A percentile compares a stretch with the other conserved stretches of the same genome.
Evolutionary conservation across 805 yeast species (phyloP).

Genomic region (Wickerhamiella australiensis): DNA sequence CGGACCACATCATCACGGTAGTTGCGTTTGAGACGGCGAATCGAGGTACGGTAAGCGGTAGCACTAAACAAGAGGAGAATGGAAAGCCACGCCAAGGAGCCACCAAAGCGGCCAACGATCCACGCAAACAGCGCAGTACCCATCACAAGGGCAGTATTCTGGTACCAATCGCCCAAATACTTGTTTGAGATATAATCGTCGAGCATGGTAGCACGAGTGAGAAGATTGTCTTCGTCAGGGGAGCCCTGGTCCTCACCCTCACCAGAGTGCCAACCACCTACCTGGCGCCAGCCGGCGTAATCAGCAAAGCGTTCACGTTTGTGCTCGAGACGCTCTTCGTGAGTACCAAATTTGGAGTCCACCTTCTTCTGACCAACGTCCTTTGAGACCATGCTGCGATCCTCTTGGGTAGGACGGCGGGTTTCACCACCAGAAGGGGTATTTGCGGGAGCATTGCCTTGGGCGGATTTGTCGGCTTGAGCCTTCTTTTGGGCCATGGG

Average conservation of each 20-base stretch:
- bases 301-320: slow-evolving; percentile 47
- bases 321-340: slow-evolving; percentile 26
- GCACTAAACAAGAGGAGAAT: slow-evolving; percentile 52
- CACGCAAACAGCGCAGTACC: slow-evolving; percentile 63
- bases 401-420: slow-evolving; percentile 10
- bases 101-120: slow-evolving; percentile 62
- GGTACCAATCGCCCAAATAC: slow-evolving; percentile 93
- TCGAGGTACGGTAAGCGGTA: slow-evolving; percentile 67
- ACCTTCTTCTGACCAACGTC: slow-evolving; percentile 12
- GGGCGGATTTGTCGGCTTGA: neutral
- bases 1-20: slow-evolving; percentile 75
- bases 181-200: slow-evolving; percentile 65
- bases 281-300: slow-evolving; percentile 88
- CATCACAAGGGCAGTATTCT: slow-evolving; percentile 61
- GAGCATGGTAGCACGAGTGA: slow-evolving; percentile 56
- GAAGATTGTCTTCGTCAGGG: slow-evolving; percentile 53
- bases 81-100: slow-evolving; percentile 72
- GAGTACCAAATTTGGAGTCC: slow-evolving; percentile 16
- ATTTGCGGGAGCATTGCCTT: neutral
- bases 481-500: slow-evolving; percentile 5
- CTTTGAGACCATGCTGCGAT: slow-evolving; percentile 9
- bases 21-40: slow-evolving; percentile 61
- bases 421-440: slow-evolving; percentile 8
- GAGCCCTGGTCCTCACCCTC: slow-evolving; percentile 35
- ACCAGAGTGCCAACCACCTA: slow-evolving; percentile 68